Base-by-base conservation (phyloP, 2,329 filamentous ascomycete genomes). In the Elsinoe australis region DNA sequence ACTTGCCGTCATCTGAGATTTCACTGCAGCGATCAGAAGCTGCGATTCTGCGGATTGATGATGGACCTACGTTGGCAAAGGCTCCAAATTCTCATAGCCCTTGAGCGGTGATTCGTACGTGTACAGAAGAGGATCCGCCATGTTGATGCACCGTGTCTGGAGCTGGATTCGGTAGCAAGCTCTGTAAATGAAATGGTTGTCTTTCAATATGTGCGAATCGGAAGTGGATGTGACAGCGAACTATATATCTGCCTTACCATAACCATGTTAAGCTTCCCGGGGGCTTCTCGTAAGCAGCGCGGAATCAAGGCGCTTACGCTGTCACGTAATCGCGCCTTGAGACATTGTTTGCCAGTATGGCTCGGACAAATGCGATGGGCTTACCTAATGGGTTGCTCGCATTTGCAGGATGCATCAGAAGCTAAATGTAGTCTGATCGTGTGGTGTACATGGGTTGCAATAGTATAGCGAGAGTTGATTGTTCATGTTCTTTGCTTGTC, bases 1-100 rank as follows among this genome's bases (percentile, higher is more conserved):
- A 87, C 68, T 94, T 94, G 39, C 85, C 85, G 62, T 95, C 85
- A 29, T 76, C 78, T 38, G 73, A 72, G 54, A 67, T 74, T 55
- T 85, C 80, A 26, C 73, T 76, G 35, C 49, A 19, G n/a, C 2
- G 3, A 10, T 5, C 5, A 24, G 49, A 8, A 53, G 38, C 9
- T 10, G n/a, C 3, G 21, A 35, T 24, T 14, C 19, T 34, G 21
- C 22, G 14, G 18, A 15, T 4, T 17, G 42, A 31, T 22, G 32
- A 21, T 21, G 18, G n/a, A 45, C 51, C 44, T 61, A 59, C 59
- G 70, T 64, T 15, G 72, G 58, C 0, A 79, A 63, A 1, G 72
- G 69, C 17, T 70, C 61, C 1, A 67, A 62, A 45, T 67, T 64
- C 52, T 74, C 69, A 51, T 71, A 78, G 18, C 73, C 75, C 54